A percentile compares a stretch with the other conserved stretches of the same genome.
Evolutionary conservation across 495 filamentous ascomycete genomes (phyloP).

Genomic region (Talaromyces ruber): DNA sequence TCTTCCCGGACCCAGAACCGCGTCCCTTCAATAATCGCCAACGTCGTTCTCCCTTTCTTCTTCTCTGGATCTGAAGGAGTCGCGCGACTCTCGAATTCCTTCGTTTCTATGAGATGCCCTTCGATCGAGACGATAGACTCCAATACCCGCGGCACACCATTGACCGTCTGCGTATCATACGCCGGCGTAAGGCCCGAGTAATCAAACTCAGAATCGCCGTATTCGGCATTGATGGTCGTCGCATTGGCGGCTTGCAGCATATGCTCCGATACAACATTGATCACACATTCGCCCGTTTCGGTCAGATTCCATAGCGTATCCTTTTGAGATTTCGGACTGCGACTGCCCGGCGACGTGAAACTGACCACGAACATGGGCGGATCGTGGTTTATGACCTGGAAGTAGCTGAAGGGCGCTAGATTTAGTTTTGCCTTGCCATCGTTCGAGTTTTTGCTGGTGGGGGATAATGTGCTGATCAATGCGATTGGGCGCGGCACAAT

Average conservation of each 20-base stretch:
- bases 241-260: constrained; percentile 85
- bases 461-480: constrained; percentile 52
- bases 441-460: no score
- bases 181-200: constrained; percentile 68
- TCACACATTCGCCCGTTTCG: constrained; percentile 61
- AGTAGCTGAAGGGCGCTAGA: constrained; percentile 82
- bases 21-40: constrained; percentile 78
- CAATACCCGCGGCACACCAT: constrained; percentile 59
- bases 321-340: constrained; percentile 49
- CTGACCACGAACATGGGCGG: constrained; percentile 85
- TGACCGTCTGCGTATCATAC: constrained; percentile 53
- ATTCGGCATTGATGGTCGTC: constrained; percentile 67
- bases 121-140: constrained; percentile 81
- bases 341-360: constrained; percentile 35
- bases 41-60: constrained; percentile 55
- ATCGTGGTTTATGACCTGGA: constrained; percentile 76
- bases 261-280: constrained; percentile 82
- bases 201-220: constrained; percentile 74
- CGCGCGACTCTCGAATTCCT: constrained; percentile 65
- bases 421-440: constrained; percentile 59
- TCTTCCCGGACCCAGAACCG: constrained; percentile 88
- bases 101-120: constrained; percentile 60
- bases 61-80: constrained; percentile 46
- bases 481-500: constrained; percentile 77
- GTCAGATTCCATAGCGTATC: constrained; percentile 69